phyloP scores from a whole-genome alignment of 345 rosid species.

The Sisymbrium altissimum region DNA sequence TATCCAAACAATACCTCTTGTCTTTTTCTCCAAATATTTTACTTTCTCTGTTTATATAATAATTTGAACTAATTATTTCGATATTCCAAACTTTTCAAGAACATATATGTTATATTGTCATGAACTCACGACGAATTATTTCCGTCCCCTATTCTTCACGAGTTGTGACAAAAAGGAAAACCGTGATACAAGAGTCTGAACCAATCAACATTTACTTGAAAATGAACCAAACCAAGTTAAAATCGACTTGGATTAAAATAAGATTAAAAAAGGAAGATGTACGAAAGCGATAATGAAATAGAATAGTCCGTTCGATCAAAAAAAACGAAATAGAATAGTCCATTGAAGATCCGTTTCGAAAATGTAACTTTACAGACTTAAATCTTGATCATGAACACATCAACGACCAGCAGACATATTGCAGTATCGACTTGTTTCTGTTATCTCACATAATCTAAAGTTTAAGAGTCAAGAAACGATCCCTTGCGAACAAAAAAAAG shows the following conservation, averaged over 20 bases:
- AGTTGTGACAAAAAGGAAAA: too few species aligned
- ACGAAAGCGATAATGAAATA: not conserved
- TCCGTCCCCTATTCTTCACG: too few species aligned
- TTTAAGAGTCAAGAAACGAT: constrained; percentile 13
- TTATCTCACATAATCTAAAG: constrained; percentile 19
- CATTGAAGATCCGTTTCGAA: not conserved
- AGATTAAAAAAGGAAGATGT: not conserved
- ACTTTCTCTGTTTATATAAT: too few species aligned
- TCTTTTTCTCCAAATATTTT: too few species aligned
- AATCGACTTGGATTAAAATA: not conserved
- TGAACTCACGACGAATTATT: not conserved
- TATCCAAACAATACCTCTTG: not conserved
- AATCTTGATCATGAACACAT: constrained; percentile 17
- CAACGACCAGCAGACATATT: constrained; percentile 16
- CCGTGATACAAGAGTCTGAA: not conserved
- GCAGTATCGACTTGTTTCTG: not conserved
- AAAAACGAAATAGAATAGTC: not conserved
- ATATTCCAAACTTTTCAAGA: not conserved
- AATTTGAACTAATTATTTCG: not conserved
- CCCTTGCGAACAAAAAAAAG: constrained; percentile 16
- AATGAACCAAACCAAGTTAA: not conserved
- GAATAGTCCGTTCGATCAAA: too few species aligned
- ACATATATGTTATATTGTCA: too few species aligned
- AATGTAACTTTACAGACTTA: constrained; percentile 18
- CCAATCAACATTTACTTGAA: not conserved